Evolutionary conservation across 2,329 filamentous ascomycete genomes (phyloP), one percentile per base, ranked within the genome.

Genomic region (Hymenoscyphus repandus): DNA sequence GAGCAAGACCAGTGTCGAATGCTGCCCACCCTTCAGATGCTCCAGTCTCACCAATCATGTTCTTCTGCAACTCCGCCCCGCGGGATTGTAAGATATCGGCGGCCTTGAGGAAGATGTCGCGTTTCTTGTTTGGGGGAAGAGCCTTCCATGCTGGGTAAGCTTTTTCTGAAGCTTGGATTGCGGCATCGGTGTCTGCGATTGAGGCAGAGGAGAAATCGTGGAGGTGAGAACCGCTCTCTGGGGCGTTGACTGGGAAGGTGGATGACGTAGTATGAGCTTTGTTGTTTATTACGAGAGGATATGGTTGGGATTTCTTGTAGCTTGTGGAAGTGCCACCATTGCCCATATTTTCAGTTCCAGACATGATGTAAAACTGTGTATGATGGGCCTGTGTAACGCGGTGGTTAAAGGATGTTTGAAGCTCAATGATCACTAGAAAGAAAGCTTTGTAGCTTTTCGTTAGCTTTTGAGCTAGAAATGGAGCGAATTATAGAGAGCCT

Each of bases 101-200:
- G 0, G 86, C 83, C 64, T 80, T 82, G 51, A 86, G 71, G 52
- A 95, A 75, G 56, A 95, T 81, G 57, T 85, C 79, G 33, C 87
- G 82, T 36, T 86, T 84, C 20, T 74, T 64, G 20, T 72, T 63
- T 1, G 83, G 78, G 41, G 79, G 81, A 2, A 78, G 78, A 57
- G 77, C 78, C 39, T 77, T 75, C 89, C 89, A 95, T 52, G 76
- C 69, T 39, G 77, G 77, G 67, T 88, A 85, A 1, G 89, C 88
- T 12, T 74, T 72, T n/a, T 82, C 72, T 0, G 88, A 87, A 5
- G 74, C 69, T 22, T 67, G 59, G 47, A 75, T 68, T 9, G 83
- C 77, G 9, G 71, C 68, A 15, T 77, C 68, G 27, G 83, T 83
- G 56, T 79, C 73, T 2, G 71, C 68, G 42, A 78, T 78, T 34